phyloP scores from a whole-genome alignment of 257 asterid genomes.

The Przewalskia tangutica region DNA sequence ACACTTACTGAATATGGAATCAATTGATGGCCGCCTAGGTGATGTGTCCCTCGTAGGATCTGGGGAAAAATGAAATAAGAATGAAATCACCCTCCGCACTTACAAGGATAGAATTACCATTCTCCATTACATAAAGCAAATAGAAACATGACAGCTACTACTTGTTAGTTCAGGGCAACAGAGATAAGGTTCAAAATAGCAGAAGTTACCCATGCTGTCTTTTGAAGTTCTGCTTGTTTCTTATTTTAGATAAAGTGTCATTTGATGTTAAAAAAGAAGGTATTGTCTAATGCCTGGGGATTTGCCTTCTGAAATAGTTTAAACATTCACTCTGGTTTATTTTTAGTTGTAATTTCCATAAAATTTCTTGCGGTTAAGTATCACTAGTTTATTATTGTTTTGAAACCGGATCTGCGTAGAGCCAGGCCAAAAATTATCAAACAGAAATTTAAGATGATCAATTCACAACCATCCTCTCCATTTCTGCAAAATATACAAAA shows the following conservation, averaged over 20 bases:
- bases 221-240: not conserved
- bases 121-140: not conserved
- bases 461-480: not conserved
- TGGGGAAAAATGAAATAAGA: not conserved
- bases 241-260: not conserved
- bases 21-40: conserved; percentile 51
- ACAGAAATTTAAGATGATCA: not conserved
- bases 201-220: not conserved
- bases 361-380: not conserved
- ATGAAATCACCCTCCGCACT: not conserved
- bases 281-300: not conserved
- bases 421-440: not conserved
- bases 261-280: not conserved
- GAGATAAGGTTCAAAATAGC: not conserved
- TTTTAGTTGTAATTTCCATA: not conserved
- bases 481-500: not conserved
- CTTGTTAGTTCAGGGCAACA: not conserved
- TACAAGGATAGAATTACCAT: not conserved
- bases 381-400: not conserved
- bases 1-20: conserved; percentile 48
- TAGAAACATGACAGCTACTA: not conserved
- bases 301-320: not conserved
- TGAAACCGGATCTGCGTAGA: not conserved
- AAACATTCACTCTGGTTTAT: not conserved
- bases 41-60: conserved; percentile 51